Percentiles rank a stretch among this genome's conserved stretches.
These are phyloP conservation scores for Ganoderma lucidum DNA, from an alignment of 1,284 basidiomycete genomes.

Conservation along the genomic window DNA sequence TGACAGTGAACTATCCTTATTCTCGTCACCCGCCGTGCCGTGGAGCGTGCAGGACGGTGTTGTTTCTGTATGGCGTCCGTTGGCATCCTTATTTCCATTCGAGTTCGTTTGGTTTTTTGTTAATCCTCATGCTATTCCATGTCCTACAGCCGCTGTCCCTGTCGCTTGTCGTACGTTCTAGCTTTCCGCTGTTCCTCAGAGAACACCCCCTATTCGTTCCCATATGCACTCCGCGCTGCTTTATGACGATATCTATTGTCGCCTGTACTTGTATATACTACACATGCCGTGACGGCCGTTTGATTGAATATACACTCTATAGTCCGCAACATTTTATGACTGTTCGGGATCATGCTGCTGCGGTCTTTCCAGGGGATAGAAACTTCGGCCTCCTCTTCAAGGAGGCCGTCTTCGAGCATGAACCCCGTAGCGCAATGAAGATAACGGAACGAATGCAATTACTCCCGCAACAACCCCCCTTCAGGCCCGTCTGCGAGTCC, in stretches of 20 bases:
- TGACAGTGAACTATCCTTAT: slow-evolving; percentile 21
- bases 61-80: slow-evolving; percentile 11
- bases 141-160: slow-evolving; percentile 18
- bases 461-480: neutral
- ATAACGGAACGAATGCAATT: neutral
- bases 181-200: slow-evolving; percentile 9
- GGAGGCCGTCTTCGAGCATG: neutral
- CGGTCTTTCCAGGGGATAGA: neutral
- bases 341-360: neutral
- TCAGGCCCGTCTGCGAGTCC: neutral
- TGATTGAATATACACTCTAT: slow-evolving; percentile 3
- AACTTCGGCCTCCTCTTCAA: neutral
- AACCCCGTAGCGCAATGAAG: neutral
- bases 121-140: slow-evolving; percentile 14
- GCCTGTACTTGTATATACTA: slow-evolving; percentile 5
- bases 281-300: neutral
- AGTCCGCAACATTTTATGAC: neutral
- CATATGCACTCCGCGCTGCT: slow-evolving; percentile 18
- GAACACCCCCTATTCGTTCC: slow-evolving; percentile 8
- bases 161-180: slow-evolving; percentile 11
- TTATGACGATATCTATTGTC: slow-evolving; percentile 31
- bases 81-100: slow-evolving; percentile 1
- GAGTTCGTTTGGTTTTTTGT: slow-evolving; percentile 8
- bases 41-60: slow-evolving; percentile 2
- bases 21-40: neutral